Percentiles rank a stretch among this genome's conserved stretches.
phyloP scores from a whole-genome alignment of 352 stramenopile species.

The Phytophthora pinifolia region DNA sequence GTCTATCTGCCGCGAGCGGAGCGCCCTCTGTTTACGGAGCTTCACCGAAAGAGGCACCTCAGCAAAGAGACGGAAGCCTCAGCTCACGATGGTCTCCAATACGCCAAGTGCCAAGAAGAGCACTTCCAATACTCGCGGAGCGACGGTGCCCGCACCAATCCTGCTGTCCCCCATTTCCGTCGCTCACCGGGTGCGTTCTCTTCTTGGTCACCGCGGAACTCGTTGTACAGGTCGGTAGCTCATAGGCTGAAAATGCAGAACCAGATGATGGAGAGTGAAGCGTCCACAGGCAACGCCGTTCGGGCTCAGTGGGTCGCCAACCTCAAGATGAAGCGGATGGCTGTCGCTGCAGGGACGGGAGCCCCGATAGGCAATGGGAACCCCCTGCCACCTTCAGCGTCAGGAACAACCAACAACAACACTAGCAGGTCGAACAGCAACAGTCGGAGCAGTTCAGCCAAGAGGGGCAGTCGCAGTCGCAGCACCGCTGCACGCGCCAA shows the following conservation, averaged over 20 bases:
- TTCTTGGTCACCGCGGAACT: constrained; percentile 3
- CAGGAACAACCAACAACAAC: neutral
- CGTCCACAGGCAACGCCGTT: constrained; percentile 55
- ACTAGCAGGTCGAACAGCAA: constrained; percentile 16
- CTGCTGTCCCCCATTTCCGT: constrained; percentile 58
- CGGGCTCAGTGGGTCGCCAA: constrained; percentile 86
- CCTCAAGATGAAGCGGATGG: constrained; percentile 74
- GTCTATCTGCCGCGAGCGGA: constrained; percentile 19
- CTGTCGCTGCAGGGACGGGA: constrained; percentile 25
- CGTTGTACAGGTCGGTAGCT: constrained; percentile 5
- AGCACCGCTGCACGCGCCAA: constrained; percentile 11
- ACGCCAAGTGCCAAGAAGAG: constrained; percentile 31
- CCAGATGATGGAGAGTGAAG: constrained; percentile 33
- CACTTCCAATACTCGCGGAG: constrained; percentile 21
- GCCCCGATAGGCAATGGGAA: constrained; percentile 31
- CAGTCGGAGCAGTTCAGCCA: constrained; percentile 25
- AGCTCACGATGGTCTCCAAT: constrained; percentile 28
- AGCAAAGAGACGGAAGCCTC: constrained; percentile 11
- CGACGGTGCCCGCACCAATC: constrained; percentile 21
- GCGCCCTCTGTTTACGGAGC: constrained; percentile 1
- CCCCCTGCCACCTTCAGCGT: constrained; percentile 9
- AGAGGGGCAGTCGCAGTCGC: constrained; percentile 32
- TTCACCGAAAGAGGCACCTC: constrained; percentile 18
- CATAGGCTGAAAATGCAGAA: constrained; percentile 20
- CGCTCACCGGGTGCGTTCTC: constrained; percentile 40